These are phyloP conservation scores for Trifolium pratense DNA, from an alignment of 306 rosid species.

Conservation along the genomic window DNA sequence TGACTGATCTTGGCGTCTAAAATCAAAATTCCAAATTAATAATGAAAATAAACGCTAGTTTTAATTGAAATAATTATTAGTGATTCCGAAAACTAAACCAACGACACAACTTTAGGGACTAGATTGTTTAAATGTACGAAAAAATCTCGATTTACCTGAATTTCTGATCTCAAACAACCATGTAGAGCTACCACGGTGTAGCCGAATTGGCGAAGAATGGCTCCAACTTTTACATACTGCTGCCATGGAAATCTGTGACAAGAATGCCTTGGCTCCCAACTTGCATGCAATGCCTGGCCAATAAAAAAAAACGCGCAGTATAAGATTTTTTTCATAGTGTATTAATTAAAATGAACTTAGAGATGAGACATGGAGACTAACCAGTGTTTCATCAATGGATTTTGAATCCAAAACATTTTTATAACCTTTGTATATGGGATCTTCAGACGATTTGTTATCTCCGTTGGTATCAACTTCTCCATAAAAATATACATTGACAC, in stretches of 20 bases:
- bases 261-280: slow-evolving; percentile 98
- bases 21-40: slow-evolving; percentile 6
- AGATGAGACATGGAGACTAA: slow-evolving; percentile 35
- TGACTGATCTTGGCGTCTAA: slow-evolving; percentile 78
- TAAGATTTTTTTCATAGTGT: slow-evolving; percentile 6
- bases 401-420: slow-evolving; percentile 94
- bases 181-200: slow-evolving; percentile 92
- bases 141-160: slow-evolving; percentile 60
- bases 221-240: slow-evolving; percentile 87
- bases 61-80: too few species aligned
- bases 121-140: too few species aligned
- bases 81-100: too few species aligned
- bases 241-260: slow-evolving; percentile 87
- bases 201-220: slow-evolving; percentile 90
- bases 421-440: slow-evolving; percentile 76
- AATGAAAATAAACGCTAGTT: too few species aligned
- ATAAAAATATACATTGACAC: slow-evolving; percentile 80
- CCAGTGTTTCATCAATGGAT: slow-evolving; percentile 85
- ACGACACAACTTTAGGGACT: too few species aligned
- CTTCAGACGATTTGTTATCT: slow-evolving; percentile 49
- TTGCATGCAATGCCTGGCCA: slow-evolving; percentile 83
- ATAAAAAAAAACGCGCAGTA: slow-evolving; percentile 16
- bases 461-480: slow-evolving; percentile 49
- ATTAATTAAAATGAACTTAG: slow-evolving; percentile 22
- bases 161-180: slow-evolving; percentile 86